Evolutionary conservation across 2,329 filamentous ascomycete genomes (phyloP), one percentile per base, ranked within the genome.

Genomic region (Fusarium sarcochroum): DNA sequence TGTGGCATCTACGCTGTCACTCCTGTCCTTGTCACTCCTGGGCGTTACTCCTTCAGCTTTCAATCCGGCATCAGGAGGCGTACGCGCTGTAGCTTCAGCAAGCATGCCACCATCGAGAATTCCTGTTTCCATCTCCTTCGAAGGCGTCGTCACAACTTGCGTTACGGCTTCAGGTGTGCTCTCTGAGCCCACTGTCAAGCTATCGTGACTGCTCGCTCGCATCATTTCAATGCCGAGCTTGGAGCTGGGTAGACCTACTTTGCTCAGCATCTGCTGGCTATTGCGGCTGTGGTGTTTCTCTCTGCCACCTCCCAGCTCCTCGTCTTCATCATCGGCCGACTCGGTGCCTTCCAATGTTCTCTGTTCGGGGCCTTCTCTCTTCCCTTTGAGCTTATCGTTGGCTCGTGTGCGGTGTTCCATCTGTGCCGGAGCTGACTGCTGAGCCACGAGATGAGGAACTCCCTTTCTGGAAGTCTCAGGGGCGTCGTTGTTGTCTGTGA

Each of bases 161-260:
- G 85, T 86, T n/a, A 81, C 77, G n/a, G 83, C 82, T 67, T 86
- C 86, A 1, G 82, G 77, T 15, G 82, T 83, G 69, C 80, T 83
- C 46, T 87, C 86, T 4, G 85, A 85, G 13, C 80, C 79, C 14
- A 86, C 52, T 2, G 83, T 83, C 55, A 93, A 87, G 75, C 94
- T 97, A 48, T 97, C 95, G 73, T 95, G 91, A 75, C 93, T 97
- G 78, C 97, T 97, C 20, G 95, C 97, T 47, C 95, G 90, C 93
- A 98, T 95, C 95, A 98, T 98, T 79, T 98, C 95, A 49, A 94
- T 96, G 3, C 94, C 94, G 3, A 98, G 87, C 79, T 97, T 98
- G 1, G 94, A 97, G 54, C 91, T 92, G 14, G 92, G 91, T 23
- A 92, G 85, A 37, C 85, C 83, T 17, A 82, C 80, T 68, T 89